Evolutionary conservation across 1,284 basidiomycete species (phyloP).

Genomic region (Naganishia albida): DNA sequence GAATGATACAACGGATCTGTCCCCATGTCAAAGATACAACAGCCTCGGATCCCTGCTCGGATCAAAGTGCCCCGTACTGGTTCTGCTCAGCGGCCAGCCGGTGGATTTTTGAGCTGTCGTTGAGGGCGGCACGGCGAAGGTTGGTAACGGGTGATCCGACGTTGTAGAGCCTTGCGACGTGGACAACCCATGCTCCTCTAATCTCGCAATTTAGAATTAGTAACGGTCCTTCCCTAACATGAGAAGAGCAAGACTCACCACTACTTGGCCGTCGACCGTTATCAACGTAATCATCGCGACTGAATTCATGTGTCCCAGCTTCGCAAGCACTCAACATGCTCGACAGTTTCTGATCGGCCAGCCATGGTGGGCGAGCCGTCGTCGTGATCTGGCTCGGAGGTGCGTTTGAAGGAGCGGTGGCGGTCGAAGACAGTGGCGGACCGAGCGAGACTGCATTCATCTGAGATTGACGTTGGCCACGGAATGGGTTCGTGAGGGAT

Average conservation of each 20-base stretch:
- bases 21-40: conserved; percentile 2
- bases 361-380: not conserved
- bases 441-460: not conserved
- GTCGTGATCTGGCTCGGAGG: not conserved
- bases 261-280: not conserved
- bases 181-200: not conserved
- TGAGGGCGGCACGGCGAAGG: not conserved
- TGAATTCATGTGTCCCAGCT: conserved; percentile 20
- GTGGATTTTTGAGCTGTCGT: not conserved
- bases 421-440: not conserved
- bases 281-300: conserved; percentile 7
- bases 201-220: not conserved
- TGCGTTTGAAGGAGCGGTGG: too few relatives aligned
- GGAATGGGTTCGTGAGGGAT: conserved; percentile 25
- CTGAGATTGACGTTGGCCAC: not conserved
- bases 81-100: conserved; percentile 21
- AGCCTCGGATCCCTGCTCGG: conserved; percentile 21
- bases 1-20: not conserved
- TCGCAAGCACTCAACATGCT: conserved; percentile 10
- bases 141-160: not conserved
- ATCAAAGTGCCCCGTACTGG: conserved; percentile 16
- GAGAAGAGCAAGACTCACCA: not conserved
- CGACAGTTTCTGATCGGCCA: conserved; percentile 5
- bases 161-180: not conserved
- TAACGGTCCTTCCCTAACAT: too few relatives aligned